Percentiles rank a stretch among this genome's conserved stretches.
phyloP scores from a whole-genome alignment of 768 basidiomycete species.

The Fomitopsis serialis region DNA sequence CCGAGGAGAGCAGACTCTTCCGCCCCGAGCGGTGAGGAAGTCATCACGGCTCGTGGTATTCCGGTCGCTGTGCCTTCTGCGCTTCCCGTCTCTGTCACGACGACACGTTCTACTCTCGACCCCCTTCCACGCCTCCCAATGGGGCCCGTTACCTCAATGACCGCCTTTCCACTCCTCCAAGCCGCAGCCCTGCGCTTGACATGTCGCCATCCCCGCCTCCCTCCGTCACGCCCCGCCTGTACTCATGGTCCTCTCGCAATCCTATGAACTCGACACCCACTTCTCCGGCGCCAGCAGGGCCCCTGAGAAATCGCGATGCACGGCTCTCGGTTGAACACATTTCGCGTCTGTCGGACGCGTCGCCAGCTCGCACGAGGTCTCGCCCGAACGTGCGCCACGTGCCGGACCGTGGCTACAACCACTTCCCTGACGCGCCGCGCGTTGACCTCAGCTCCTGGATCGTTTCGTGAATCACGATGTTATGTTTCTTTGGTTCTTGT shows the following conservation, averaged over 20 bases:
- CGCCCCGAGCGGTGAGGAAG: background rate
- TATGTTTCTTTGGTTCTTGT: background rate
- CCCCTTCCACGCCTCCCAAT: conserved; percentile 4
- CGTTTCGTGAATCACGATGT: background rate
- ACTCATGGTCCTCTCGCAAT: conserved; percentile 40
- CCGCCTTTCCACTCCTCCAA: conserved; percentile 29
- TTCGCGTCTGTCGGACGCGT: conserved; percentile 27
- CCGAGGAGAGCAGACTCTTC: background rate
- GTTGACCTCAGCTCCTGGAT: too few species aligned
- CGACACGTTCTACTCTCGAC: conserved; percentile 2
- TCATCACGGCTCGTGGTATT: background rate
- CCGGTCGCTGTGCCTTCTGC: background rate
- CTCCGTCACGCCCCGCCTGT: conserved; percentile 50
- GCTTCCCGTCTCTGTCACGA: conserved; percentile 1
- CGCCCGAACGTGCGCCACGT: background rate
- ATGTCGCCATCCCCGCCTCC: conserved; percentile 49
- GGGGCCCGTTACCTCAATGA: conserved; percentile 6
- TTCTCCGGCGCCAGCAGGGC: conserved; percentile 34
- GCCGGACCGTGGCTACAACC: background rate
- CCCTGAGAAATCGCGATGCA: conserved; percentile 53
- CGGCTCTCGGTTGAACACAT: conserved; percentile 58
- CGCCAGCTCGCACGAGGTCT: background rate
- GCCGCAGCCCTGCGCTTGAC: conserved; percentile 18
- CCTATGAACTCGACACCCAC: conserved; percentile 24
- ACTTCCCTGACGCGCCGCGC: background rate